These are phyloP conservation scores for Citrus maxima DNA, from an alignment of 345 rosid genomes.

Conservation along the genomic window DNA sequence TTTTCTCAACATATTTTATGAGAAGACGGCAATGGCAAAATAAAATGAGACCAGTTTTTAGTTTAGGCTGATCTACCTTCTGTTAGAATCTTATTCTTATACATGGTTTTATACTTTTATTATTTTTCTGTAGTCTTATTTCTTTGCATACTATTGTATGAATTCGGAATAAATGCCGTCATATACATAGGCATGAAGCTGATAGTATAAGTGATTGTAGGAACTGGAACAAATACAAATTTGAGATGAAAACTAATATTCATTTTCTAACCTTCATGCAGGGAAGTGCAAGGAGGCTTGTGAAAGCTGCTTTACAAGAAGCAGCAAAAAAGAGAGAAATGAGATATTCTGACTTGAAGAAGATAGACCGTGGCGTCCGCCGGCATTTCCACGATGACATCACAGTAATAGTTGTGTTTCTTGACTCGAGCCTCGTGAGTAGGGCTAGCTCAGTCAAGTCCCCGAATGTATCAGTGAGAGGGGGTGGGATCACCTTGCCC, in stretches of 20 bases:
- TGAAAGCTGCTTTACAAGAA: slow-evolving; percentile 78
- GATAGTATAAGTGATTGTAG: neutral
- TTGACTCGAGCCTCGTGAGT: slow-evolving; percentile 64
- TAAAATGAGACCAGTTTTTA: neutral
- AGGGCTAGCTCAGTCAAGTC: slow-evolving; percentile 44
- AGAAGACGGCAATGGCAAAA: neutral
- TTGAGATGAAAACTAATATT: neutral
- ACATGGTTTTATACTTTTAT: neutral
- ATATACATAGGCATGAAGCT: neutral
- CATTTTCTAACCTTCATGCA: slow-evolving; percentile 26
- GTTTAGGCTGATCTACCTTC: neutral
- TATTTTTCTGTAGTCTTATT: neutral
- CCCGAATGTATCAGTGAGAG: slow-evolving; percentile 53
- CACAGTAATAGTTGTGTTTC: slow-evolving; percentile 76
- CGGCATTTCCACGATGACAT: slow-evolving; percentile 96
- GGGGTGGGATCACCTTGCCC: slow-evolving; percentile 65
- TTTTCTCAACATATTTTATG: too few relatives aligned
- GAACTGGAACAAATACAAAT: neutral
- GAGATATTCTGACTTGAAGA: slow-evolving; percentile 94
- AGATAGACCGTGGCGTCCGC: slow-evolving; percentile 88
- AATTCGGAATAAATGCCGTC: neutral
- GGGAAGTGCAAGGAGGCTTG: slow-evolving; percentile 82
- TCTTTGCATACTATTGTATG: neutral
- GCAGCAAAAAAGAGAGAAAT: slow-evolving; percentile 95
- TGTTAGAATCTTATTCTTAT: neutral